Evolutionary conservation across 768 basidiomycete species (phyloP).

Genomic region (Termitomyces sp.): DNA sequence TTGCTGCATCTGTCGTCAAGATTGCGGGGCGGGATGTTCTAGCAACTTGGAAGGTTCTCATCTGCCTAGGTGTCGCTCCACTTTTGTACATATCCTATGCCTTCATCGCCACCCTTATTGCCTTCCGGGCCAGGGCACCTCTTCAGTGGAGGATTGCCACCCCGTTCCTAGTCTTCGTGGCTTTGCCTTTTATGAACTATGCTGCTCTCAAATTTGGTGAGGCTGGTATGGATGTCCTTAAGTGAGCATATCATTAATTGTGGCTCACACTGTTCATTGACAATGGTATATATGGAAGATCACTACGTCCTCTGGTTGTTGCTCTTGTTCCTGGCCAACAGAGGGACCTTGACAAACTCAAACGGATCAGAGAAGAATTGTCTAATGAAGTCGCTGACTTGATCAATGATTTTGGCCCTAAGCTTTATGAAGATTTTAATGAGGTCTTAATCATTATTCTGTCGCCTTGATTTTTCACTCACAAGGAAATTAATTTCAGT

Average conservation of each 20-base stretch:
- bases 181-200: conserved; percentile 84
- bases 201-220: conserved; percentile 97
- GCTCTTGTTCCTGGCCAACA: conserved; percentile 88
- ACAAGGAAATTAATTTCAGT: conserved; percentile 31
- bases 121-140: conserved; percentile 60
- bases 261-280: not conserved
- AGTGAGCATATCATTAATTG: conserved; percentile 46
- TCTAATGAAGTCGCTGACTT: conserved; percentile 80
- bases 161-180: conserved; percentile 67
- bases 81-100: conserved; percentile 83
- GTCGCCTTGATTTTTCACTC: conserved; percentile 3
- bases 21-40: conserved; percentile 95
- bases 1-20: conserved; percentile 93
- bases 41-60: conserved; percentile 95
- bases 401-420: conserved; percentile 86
- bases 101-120: conserved; percentile 66
- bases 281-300: conserved; percentile 40
- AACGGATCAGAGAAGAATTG: conserved; percentile 64
- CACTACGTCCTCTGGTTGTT: conserved; percentile 82
- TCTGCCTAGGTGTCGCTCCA: conserved; percentile 87
- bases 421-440: conserved; percentile 83
- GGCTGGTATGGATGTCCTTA: conserved; percentile 94
- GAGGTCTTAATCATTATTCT: conserved; percentile 38
- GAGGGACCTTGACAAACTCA: conserved; percentile 68
- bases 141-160: conserved; percentile 63